phyloP scores from a whole-genome alignment of 192 early-diverging fungal genomes.

The Coemansia sp. region DNA sequence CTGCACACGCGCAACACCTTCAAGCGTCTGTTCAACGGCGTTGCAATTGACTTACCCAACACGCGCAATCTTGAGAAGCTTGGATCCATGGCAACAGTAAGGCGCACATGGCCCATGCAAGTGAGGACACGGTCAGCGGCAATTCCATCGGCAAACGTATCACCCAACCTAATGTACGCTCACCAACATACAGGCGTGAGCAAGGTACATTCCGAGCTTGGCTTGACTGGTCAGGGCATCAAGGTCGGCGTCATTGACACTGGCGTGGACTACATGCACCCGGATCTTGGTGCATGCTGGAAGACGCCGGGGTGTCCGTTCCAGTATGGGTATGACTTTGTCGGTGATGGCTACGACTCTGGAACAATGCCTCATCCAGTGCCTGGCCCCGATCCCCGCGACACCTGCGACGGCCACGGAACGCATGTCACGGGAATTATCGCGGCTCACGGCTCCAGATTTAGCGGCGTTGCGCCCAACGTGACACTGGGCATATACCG shows the following conservation, averaged over 20 bases:
- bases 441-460: constrained; percentile 64
- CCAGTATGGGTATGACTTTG: constrained; percentile 63
- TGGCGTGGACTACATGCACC: constrained; percentile 55
- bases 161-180: constrained; percentile 51
- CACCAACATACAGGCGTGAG: constrained; percentile 63
- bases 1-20: constrained; percentile 40
- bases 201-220: constrained; percentile 55
- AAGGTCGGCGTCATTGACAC: constrained; percentile 56
- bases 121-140: constrained; percentile 41
- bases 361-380: constrained; percentile 31
- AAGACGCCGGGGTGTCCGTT: constrained; percentile 62
- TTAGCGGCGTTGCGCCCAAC: constrained; percentile 80
- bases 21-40: constrained; percentile 52
- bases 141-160: constrained; percentile 40
- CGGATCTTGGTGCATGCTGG: constrained; percentile 54
- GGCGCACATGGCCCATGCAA: constrained; percentile 51
- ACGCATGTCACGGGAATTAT: constrained; percentile 73
- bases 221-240: constrained; percentile 62
- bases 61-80: constrained; percentile 31
- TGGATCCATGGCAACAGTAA: constrained; percentile 29
- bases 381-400: constrained; percentile 59
- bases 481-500: constrained; percentile 79
- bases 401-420: constrained; percentile 66
- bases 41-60: constrained; percentile 45
- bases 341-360: constrained; percentile 57